Base-by-base conservation (phyloP, 345 rosid genomes). In the Euphorbia peplus region DNA sequence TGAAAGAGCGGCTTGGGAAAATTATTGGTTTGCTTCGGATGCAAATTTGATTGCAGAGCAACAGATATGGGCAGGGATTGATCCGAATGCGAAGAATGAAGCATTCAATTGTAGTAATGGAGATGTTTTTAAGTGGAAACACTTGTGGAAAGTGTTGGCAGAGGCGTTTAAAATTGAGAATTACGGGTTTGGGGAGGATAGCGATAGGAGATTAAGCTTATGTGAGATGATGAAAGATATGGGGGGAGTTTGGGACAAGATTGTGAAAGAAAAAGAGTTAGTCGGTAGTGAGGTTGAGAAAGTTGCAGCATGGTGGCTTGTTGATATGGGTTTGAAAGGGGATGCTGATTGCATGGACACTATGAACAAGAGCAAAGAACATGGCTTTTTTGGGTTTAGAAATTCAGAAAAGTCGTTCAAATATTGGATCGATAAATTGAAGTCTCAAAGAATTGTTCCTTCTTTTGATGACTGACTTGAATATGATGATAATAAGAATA, bases 311-410 rank as follows among this genome's bases (percentile, higher is more conserved):
- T 87, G 80, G 92, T 88, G 93, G 89, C 81, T 90, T 59, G 80
- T 47, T 0, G 95, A 90, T 73, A 0, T 67, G 54, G 11, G 67
- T 11, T 46, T 85, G 1, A 58, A 3, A 5, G 79, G 73, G 32
- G 37, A 32, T 32, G 46, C 56, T 18, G 7, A 37, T 24, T 25
- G 70, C 67, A 7, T 44, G 12, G 50, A 44, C n/a, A 83, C 84
- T 66, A 83, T 89, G 92, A 91, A 91, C 65, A 89, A 89, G 85
- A 86, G 95, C 46, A 89, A 89, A 68, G 96, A 91, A 63, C 86
- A 83, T 76, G 96, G 97, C 10, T 84, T 89, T 79, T 72, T 89
- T 53, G 97, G 97, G 30, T 91, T 89, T 56, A 83, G 96, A 70
- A 86, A 89, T 76, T 84, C 97, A 16, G 82, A 75, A 78, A 83